Base-by-base conservation (phyloP, 116 monocot genomes). In the Zostera marina region DNA sequence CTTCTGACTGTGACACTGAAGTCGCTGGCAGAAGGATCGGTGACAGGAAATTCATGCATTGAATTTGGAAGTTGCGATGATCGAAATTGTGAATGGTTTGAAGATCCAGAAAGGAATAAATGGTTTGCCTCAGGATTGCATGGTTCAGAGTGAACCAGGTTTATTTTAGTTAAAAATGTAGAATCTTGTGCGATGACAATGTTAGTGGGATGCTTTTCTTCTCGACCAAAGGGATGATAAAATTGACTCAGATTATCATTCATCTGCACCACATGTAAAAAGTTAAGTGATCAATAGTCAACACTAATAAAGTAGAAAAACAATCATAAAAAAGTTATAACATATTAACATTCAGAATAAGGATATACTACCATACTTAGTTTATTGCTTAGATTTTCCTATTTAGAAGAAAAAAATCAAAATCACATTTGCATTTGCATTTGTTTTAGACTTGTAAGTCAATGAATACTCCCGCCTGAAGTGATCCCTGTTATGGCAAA, bases 81-180 rank as follows among this genome's bases (percentile, higher is more conserved):
- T 12, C 64, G 67, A 47, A 53, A 46, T 41, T 24, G 24, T 41
- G 62, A 51, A 41, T 63, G 38, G 56, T 53, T 58, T 11, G 71
- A 66, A 63, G 60, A 44, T 25, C 78, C 74, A 47, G 78, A 77
- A n/a, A 76, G 59, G 69, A 76, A 70, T 20, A 76, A 73, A 67
- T 66, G 78, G 1, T 58, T 61, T 17, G 63, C 22, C 43, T 69
- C 80, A 38, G 58, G 24, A 32, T 73, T 70, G 42, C 62, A 60
- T 9, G 77, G 53, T 60, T 56, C 63, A 14, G 63, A 47, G 53
- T 62, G 60, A 63, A 57, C 68, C 22, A 59, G 42, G 67, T 72
- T 75, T 23, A 82, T 58, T 48, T 56, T 60, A 44, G 40, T 75
- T 25, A 66, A 66, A 9, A 57, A 57, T 11, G 53, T 39, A 15